Conservation (phyloP, 2,329 filamentous ascomycete genomes). For the Arthroderma uncinatum region DNA sequence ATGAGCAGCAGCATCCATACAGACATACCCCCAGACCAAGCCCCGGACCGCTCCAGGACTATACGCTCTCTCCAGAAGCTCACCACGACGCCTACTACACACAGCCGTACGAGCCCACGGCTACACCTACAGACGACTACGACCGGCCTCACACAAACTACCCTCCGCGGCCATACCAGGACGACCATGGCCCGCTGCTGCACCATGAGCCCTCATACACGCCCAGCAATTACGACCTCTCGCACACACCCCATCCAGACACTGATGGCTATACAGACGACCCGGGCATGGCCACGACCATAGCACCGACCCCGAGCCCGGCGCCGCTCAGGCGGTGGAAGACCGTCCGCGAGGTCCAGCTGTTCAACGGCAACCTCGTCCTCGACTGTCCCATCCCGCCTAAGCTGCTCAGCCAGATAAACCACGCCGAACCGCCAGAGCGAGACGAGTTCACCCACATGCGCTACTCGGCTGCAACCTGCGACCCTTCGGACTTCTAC, state of each 20-base stretch:
- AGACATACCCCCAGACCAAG: slow-evolving; percentile 31
- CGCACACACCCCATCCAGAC: slow-evolving; percentile 48
- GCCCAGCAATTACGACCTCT: slow-evolving; percentile 41
- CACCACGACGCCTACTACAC: slow-evolving; percentile 84
- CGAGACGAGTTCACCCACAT: slow-evolving; percentile 69
- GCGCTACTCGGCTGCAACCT: slow-evolving; percentile 89
- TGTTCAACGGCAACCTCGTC: slow-evolving; percentile 94
- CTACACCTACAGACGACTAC: slow-evolving; percentile 43
- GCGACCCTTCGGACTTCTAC: slow-evolving; percentile 80
- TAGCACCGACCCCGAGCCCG: slow-evolving; percentile 38
- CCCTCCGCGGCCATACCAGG: slow-evolving; percentile 49
- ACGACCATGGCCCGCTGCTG: slow-evolving; percentile 68
- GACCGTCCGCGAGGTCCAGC: slow-evolving; percentile 94
- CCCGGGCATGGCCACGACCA: slow-evolving; percentile 13
- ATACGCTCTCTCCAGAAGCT: slow-evolving; percentile 67
- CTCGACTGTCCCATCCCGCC: slow-evolving; percentile 94
- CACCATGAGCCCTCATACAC: slow-evolving; percentile 45
- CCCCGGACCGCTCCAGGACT: slow-evolving; percentile 46
- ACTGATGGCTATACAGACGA: slow-evolving; percentile 36
- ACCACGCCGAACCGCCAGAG: slow-evolving; percentile 66
- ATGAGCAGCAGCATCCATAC: slow-evolving; percentile 42
- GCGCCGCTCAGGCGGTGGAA: slow-evolving; percentile 78
- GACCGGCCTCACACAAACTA: slow-evolving; percentile 46
- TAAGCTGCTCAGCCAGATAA: slow-evolving; percentile 71
- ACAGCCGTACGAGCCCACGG: slow-evolving; percentile 64